Evolutionary conservation across 2,329 filamentous ascomycete genomes (phyloP), one percentile per base, ranked within the genome.

Genomic region (Fonsecaea erecta): DNA sequence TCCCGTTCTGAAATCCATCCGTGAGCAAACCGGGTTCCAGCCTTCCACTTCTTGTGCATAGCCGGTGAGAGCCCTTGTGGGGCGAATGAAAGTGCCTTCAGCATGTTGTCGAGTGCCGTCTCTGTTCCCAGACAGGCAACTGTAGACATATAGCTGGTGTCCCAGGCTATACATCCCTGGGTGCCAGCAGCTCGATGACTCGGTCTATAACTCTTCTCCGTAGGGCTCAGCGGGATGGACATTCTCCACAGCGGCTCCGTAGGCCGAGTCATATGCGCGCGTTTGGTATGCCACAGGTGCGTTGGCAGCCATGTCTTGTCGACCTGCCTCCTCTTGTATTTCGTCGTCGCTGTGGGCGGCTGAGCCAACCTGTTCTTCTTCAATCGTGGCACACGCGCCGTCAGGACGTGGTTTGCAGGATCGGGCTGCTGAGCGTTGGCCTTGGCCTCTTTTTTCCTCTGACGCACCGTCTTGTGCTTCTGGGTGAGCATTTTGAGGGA

Each of bases 231-330:
- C 0, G 93, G 92, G 26, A 98, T 81, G 0, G 92, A 87, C 77
- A 97, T 97, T 46, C 93, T 86, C 95, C 95, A 99, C n/a, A 95
- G 78, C 2, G 92, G 90, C 52, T 90, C 84, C 55, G 86, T 88
- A 0, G 91, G 90, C 7, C 86, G 84, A 0, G 93, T 93, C 91
- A 99, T 96, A 66, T 86, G 90, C 24, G 95, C 92, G 65, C 95
- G 84, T 77, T 99, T 99, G 1, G 94, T 89, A 78, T 97, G 93
- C 85, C 91, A 99, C 69, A 96, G 80, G 76, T 99, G 95, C 6
- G 95, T 98, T 0, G 95, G 95, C 16, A 99, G 82, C 92, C 94
- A 97, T 2, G 91, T 93, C 81, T 98, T 98, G 76, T 91, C 84
- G 52, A 89, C 81, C 75, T 98, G 94, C 34, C 95, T 88, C 78